Conservation (phyloP, 2,329 filamentous ascomycete genomes). For the Pseudophaeomoniella oleicola region DNA sequence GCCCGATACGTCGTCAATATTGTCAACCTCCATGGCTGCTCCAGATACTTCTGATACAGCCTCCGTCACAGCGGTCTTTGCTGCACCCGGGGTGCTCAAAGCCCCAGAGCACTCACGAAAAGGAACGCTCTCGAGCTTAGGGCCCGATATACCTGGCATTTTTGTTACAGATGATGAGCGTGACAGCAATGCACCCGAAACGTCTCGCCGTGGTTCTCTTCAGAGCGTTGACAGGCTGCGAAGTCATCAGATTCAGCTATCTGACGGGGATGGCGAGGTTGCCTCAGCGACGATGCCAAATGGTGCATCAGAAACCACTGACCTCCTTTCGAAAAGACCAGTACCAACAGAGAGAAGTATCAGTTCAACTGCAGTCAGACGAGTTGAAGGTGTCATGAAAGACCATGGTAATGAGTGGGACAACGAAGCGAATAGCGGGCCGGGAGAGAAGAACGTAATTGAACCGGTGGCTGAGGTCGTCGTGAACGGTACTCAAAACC, state of each 20-base stretch:
- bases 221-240: conserved; percentile 10
- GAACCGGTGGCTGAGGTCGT: background rate
- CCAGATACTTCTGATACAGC: conserved; percentile 6
- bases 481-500: background rate
- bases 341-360: conserved; percentile 4
- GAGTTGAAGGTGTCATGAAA: conserved; percentile 9
- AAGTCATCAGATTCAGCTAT: conserved; percentile 3
- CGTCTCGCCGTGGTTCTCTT: conserved; percentile 4
- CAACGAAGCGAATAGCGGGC: background rate
- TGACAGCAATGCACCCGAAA: conserved; percentile 1
- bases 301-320: conserved; percentile 3
- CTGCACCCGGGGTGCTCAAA: conserved; percentile 8
- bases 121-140: background rate
- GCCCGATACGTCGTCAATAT: conserved; percentile 9
- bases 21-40: conserved; percentile 6
- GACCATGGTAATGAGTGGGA: conserved; percentile 4
- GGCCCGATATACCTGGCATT: conserved; percentile 4
- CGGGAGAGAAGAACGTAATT: background rate
- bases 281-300: conserved; percentile 8
- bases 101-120: background rate
- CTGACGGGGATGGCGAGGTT: background rate
- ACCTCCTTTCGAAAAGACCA: background rate
- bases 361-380: conserved; percentile 10
- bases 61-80: conserved; percentile 10
- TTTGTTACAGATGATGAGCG: conserved; percentile 3